Evolutionary conservation across 2,329 filamentous ascomycete genomes (phyloP), one percentile per base, ranked within the genome.

Genomic region (Botryotinia convoluta): DNA sequence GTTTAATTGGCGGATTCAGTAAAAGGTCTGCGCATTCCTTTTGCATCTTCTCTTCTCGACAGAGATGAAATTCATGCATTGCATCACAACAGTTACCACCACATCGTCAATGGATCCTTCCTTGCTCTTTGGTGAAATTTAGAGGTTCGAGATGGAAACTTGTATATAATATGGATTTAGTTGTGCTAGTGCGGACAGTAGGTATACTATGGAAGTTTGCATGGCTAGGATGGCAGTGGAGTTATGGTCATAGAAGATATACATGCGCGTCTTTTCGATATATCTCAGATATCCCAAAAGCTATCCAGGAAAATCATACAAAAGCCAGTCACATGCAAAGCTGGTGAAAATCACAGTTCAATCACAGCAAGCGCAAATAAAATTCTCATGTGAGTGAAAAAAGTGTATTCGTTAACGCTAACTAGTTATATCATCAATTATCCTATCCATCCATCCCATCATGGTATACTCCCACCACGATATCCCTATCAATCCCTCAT

Each of bases 331-430:
- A 29, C 3, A 18, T 57, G 14, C 51, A 57, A 37, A 37, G 7
- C 26, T 6, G 45, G 10, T n/a, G 29, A 48, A 6, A 65, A 48
- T 14, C 12, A 14, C 12, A 20, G 22, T 48, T 26, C 20, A 18
- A 35, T 8, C 29, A 35, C 44, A 68, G 22, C 42, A 37, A 29
- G 16, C 14, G 51, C 16, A 8, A 5, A 29, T 39, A 0, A 51
- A 9, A 39, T 67, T 4, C 22, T 48, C 18, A 32, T 57, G 4
- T 51, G 16, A 42, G 16, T 32, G 44, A 39, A 39, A 73, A 57
- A 71, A 16, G 32, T 44, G n/a, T 59, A 42, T 69, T 69, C 65
- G 65, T 69, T 69, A 75, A 76, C 72, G 77, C 75, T 61, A 70
- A 64, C n/a, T 35, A 69, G 48, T 37, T 45, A 44, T 59, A 74